Base-by-base conservation (phyloP, 768 basidiomycete genomes). In the Boletus reticulatus region DNA sequence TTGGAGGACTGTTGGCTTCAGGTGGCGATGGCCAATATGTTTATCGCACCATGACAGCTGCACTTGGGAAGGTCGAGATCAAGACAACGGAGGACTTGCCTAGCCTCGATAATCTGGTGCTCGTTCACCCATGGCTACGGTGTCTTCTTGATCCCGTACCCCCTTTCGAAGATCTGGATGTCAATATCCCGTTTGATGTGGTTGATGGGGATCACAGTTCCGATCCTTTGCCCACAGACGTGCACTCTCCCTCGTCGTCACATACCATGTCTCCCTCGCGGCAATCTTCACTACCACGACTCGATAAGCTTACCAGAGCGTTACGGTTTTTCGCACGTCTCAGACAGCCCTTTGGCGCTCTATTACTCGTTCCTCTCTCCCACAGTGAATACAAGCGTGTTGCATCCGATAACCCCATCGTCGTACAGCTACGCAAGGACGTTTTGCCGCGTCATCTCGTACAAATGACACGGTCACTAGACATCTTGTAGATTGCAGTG, bases 321-420 rank as follows among this genome's bases (percentile, higher is more conserved):
- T 6, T 38, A 14, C 48, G 37, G 4, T n/a, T 39, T 19, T 49
- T 39, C 9, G 24, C 7, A 9, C 14, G 32, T 34, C 46, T 48
- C 20, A 48, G 20, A 17, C 32, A 22, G 20, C 32, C 46, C 12
- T 49, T 49, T 7, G 65, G 66, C 64, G 62, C 43, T 1, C 12
- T 29, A 10, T 14, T 46, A 2, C 43, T 51, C 16, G 49, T 22
- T 50, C 50, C 12, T n/a, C 32, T 32, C 9, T 44, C 32, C 12
- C 27, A 24, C 32, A 24, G 34, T 14, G 32, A 31, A 20, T 41
- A 39, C n/a, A 31, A 46, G 29, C 45, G n/a, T 32, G 45, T 46
- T 19, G 22, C 29, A 17, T 24, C 34, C 6, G 31, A 37, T 37
- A 20, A 24, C 12, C 36, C 22, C 12, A 37, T 48, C 34, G 48